These are phyloP conservation scores for Salix caprea DNA, from an alignment of 345 rosid genomes.

Conservation along the genomic window DNA sequence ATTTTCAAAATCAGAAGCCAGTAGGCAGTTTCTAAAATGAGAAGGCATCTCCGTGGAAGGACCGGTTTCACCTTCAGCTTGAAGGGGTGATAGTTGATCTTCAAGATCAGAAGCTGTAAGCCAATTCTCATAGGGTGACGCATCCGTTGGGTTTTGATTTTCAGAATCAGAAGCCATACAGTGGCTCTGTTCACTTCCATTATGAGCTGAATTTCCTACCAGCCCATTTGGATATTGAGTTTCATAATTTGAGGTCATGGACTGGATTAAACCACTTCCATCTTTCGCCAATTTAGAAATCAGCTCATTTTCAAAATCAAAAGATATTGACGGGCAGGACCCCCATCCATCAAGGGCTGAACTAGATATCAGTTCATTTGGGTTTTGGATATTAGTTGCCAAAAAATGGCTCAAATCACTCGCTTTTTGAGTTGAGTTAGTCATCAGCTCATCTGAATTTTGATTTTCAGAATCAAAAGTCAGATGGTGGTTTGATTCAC, in stretches of 20 bases:
- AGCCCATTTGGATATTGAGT: too few species aligned
- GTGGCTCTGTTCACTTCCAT: too few species aligned
- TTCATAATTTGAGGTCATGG: too few species aligned
- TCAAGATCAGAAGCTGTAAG: background rate
- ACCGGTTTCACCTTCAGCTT: background rate
- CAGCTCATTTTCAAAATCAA: too few species aligned
- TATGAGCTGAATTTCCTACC: too few species aligned
- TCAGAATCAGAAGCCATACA: background rate
- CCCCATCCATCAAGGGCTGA: background rate
- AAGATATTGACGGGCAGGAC: too few species aligned
- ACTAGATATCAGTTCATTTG: background rate
- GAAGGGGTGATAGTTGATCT: background rate
- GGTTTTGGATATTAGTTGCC: background rate
- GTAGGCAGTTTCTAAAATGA: background rate
- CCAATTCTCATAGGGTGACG: background rate
- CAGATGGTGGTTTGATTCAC: background rate
- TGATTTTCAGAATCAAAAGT: background rate
- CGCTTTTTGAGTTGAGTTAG: background rate
- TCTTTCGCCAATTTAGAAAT: too few species aligned
- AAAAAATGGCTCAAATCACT: background rate
- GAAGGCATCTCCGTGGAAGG: background rate
- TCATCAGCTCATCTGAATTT: background rate
- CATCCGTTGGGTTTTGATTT: background rate
- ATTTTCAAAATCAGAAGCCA: background rate
- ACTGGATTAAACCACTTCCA: too few species aligned